Percentiles rank a stretch among this genome's conserved stretches.
These are phyloP conservation scores for Colletotrichum musicola DNA, from an alignment of 2,329 filamentous ascomycete species.

Conservation along the genomic window DNA sequence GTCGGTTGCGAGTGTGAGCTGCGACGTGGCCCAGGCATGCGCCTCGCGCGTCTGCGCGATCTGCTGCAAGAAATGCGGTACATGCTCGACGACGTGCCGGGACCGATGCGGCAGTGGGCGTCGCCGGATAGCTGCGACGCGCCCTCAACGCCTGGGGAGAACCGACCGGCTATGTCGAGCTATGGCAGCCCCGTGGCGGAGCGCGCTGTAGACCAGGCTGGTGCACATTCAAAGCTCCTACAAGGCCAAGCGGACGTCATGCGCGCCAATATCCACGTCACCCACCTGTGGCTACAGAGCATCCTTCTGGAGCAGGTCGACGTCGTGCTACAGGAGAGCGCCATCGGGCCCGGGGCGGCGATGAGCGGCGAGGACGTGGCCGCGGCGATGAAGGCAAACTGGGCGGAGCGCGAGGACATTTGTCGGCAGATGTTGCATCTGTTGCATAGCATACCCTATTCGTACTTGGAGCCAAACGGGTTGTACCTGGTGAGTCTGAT, in stretches of 20 bases:
- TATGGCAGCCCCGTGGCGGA: constrained; percentile 16
- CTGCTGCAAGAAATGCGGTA: constrained; percentile 47
- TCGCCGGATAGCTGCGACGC: constrained; percentile 18
- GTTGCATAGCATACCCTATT: constrained; percentile 48
- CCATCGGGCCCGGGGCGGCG: constrained; percentile 17
- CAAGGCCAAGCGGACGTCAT: constrained; percentile 44
- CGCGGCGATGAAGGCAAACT: constrained; percentile 41
- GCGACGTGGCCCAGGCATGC: constrained; percentile 30
- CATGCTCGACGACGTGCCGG: constrained; percentile 46
- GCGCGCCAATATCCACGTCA: constrained; percentile 51
- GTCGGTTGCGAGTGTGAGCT: constrained; percentile 34
- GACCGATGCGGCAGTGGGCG: constrained; percentile 44
- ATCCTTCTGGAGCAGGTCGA: constrained; percentile 51
- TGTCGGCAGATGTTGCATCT: constrained; percentile 52
- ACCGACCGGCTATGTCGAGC: constrained; percentile 11
- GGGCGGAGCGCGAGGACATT: constrained; percentile 51
- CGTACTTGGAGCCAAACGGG: constrained; percentile 50
- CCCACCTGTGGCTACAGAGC: constrained; percentile 54
- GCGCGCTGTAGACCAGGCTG: neutral
- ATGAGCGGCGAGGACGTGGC: constrained; percentile 1
- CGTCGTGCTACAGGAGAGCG: constrained; percentile 39
- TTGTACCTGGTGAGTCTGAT: constrained; percentile 46
- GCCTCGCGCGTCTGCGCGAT: constrained; percentile 42
- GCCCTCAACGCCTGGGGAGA: constrained; percentile 8
- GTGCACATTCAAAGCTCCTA: neutral